phyloP scores from a whole-genome alignment of 176 grass and related monocot genomes.

The Urochloa ruziziensis region DNA sequence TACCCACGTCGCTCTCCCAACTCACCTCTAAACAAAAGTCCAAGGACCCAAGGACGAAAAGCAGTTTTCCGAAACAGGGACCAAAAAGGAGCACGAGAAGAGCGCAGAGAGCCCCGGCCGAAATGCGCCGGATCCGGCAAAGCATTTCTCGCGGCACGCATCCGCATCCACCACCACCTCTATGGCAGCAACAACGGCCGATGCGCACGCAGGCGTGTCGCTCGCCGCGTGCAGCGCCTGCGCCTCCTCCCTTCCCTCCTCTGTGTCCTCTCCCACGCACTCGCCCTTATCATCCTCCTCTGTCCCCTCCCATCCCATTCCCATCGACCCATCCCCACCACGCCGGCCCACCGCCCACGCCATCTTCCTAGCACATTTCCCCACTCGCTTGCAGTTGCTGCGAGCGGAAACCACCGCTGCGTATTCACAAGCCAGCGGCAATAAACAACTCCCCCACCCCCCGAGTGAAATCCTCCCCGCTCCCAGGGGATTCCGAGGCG shows the following conservation, averaged over 20 bases:
- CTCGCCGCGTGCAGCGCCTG: neutral
- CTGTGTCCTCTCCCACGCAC: no score
- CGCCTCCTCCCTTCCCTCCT: neutral
- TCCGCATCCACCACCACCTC: neutral
- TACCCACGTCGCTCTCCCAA: neutral
- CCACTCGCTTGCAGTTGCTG: neutral
- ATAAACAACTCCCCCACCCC: neutral
- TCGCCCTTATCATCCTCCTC: neutral
- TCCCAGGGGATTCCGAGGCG: constrained; percentile 1
- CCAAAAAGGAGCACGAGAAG: neutral
- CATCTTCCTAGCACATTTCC: neutral
- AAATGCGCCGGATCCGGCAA: neutral
- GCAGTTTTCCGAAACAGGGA: neutral
- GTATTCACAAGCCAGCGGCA: neutral
- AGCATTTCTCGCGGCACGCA: neutral
- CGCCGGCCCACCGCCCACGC: neutral
- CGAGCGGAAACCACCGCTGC: neutral
- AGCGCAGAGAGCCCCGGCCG: neutral
- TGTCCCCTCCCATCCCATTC: neutral
- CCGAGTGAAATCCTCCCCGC: neutral
- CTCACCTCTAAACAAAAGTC: neutral
- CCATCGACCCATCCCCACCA: neutral
- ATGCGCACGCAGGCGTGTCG: neutral
- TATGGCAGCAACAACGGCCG: no score
- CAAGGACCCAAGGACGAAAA: no score